Conservation (phyloP, 1,139 yeast genomes). For the Yamadazyma mexicana region DNA sequence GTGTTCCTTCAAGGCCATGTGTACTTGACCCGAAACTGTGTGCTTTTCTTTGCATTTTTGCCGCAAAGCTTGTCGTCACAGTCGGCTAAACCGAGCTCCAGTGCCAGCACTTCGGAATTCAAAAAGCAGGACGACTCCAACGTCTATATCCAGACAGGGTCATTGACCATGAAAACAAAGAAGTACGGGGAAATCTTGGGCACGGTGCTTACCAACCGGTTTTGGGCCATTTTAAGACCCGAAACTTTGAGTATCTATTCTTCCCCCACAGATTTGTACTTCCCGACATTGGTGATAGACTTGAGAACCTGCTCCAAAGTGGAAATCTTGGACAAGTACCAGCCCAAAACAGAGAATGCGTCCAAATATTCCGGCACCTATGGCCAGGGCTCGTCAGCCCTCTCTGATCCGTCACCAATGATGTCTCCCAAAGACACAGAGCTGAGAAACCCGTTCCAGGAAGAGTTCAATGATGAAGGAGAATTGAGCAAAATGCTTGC, state of each 20-base stretch:
- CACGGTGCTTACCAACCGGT: conserved; percentile 38
- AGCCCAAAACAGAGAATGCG: conserved; percentile 16
- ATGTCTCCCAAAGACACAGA: conserved; percentile 12
- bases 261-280: conserved; percentile 75
- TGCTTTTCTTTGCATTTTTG: conserved; percentile 80
- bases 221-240: conserved; percentile 78
- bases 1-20: conserved; percentile 85
- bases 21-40: conserved; percentile 62
- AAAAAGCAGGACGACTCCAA: conserved; percentile 30
- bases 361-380: conserved; percentile 4
- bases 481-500: conserved; percentile 26
- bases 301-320: conserved; percentile 63
- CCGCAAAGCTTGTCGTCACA: conserved; percentile 45
- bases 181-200: conserved; percentile 42
- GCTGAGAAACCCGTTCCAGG: conserved; percentile 9
- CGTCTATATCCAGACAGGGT: conserved; percentile 41
- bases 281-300: conserved; percentile 77
- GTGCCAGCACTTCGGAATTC: conserved; percentile 6
- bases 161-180: conserved; percentile 51
- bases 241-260: conserved; percentile 69
- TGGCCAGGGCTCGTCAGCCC: background rate
- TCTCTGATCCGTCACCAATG: background rate
- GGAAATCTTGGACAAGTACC: conserved; percentile 44
- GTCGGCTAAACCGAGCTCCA: background rate
- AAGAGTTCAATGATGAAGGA: conserved; percentile 24